phyloP scores from a whole-genome alignment of 2,329 filamentous ascomycete species.

The Alternaria arbusti region DNA sequence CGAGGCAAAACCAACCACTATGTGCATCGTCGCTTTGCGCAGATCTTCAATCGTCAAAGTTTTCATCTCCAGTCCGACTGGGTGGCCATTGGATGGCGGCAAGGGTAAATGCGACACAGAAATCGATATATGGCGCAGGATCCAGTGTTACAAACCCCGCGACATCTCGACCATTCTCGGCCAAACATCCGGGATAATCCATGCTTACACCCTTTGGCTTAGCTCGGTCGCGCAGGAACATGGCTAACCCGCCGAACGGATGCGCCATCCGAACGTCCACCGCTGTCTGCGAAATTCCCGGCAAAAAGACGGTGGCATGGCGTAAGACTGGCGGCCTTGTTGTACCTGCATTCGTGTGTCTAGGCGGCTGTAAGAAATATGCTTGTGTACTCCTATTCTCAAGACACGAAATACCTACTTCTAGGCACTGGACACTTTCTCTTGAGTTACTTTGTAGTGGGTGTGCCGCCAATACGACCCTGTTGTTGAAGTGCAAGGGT shows the following conservation, averaged over 20 bases:
- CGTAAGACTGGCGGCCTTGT: neutral
- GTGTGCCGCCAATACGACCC: neutral
- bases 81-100: conserved; percentile 4
- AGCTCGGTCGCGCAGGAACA: conserved; percentile 18
- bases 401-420: neutral
- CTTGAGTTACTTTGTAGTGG: neutral
- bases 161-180: conserved; percentile 29
- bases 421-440: neutral
- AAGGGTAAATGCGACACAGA: neutral
- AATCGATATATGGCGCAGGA: conserved; percentile 13
- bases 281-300: conserved; percentile 10
- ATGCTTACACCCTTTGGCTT: conserved; percentile 4
- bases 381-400: neutral
- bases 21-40: neutral
- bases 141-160: conserved; percentile 19
- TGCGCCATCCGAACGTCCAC: conserved; percentile 19
- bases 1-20: conserved; percentile 4
- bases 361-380: neutral
- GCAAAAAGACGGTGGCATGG: conserved; percentile 1
- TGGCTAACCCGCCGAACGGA: conserved; percentile 19
- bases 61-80: neutral
- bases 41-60: neutral
- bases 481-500: neutral
- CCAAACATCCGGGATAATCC: conserved; percentile 23
- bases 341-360: conserved; percentile 15